Conservation (phyloP, 2,329 filamentous ascomycete genomes). For the Colletotrichum cordylinicola region DNA sequence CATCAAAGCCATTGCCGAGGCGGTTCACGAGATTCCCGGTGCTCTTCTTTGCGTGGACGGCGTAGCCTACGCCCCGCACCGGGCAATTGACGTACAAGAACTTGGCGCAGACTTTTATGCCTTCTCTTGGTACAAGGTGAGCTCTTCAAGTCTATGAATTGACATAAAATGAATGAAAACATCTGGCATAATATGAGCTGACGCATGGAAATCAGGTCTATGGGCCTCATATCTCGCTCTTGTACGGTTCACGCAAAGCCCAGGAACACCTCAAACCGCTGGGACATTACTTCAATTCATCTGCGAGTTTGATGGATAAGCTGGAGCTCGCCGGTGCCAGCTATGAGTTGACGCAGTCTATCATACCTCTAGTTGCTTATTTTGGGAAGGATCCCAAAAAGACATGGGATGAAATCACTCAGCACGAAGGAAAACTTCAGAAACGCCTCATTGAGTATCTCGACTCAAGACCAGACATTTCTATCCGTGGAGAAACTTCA, state of each 20-base stretch:
- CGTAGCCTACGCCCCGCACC: conserved; percentile 78
- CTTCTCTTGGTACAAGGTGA: conserved; percentile 79
- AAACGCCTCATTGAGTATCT: conserved; percentile 64
- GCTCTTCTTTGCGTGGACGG: conserved; percentile 76
- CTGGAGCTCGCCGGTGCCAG: conserved; percentile 71
- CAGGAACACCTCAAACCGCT: conserved; percentile 59
- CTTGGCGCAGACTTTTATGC: conserved; percentile 77
- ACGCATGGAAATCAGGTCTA: conserved; percentile 52
- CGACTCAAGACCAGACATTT: conserved; percentile 53
- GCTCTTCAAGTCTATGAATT: not conserved
- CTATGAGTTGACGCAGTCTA: conserved; percentile 71
- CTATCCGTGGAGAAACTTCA: conserved; percentile 61
- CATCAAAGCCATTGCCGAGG: conserved; percentile 58
- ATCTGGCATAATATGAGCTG: not conserved
- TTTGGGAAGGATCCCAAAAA: not conserved
- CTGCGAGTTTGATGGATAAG: conserved; percentile 66
- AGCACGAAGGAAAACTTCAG: conserved; percentile 67
- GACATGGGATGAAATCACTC: conserved; percentile 56
- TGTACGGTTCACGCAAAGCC: conserved; percentile 67
- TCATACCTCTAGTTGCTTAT: conserved; percentile 34
- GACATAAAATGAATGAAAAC: not conserved
- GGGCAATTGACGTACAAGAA: conserved; percentile 69
- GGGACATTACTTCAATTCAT: conserved; percentile 72
- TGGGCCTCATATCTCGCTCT: conserved; percentile 74
- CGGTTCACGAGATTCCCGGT: conserved; percentile 51